Percentiles rank a stretch among this genome's conserved stretches.
phyloP scores from a whole-genome alignment of 148 eudicot species.

The Mesembryanthemum crystallinum region DNA sequence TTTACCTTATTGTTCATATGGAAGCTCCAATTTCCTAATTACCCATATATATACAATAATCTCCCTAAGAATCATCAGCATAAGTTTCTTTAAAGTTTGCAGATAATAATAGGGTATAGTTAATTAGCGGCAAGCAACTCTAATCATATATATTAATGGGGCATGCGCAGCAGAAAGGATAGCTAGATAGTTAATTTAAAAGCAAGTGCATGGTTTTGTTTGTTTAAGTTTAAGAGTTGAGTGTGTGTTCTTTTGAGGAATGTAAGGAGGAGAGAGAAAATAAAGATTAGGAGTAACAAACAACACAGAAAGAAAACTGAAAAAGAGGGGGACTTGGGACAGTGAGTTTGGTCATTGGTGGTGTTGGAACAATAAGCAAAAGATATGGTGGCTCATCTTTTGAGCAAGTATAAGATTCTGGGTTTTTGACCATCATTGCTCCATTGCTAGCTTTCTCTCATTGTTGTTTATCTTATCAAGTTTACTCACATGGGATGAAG shows the following conservation, averaged over 20 bases:
- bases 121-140: conserved; percentile 16
- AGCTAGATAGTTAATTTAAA: neutral
- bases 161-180: conserved; percentile 13
- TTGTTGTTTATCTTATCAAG: neutral
- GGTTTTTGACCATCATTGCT: conserved; percentile 27
- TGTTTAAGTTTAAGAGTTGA: conserved; percentile 9
- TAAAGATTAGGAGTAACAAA: neutral
- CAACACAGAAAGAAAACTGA: conserved; percentile 11
- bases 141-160: conserved; percentile 20
- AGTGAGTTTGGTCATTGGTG: conserved; percentile 6
- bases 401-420: conserved; percentile 20
- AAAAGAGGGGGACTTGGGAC: conserved; percentile 21
- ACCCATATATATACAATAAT: too few relatives aligned
- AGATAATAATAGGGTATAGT: neutral
- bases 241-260: conserved; percentile 32
- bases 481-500: conserved; percentile 9
- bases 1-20: too few relatives aligned
- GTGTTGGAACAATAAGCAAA: conserved; percentile 14
- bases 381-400: conserved; percentile 23
- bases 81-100: neutral
- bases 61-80: too few relatives aligned
- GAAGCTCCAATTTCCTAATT: too few relatives aligned
- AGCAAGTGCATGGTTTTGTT: neutral
- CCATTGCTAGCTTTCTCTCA: conserved; percentile 11
- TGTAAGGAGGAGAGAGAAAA: neutral